Conservation (phyloP, 2,329 filamentous ascomycete species). For the Trichoderma koningiopsis region DNA sequence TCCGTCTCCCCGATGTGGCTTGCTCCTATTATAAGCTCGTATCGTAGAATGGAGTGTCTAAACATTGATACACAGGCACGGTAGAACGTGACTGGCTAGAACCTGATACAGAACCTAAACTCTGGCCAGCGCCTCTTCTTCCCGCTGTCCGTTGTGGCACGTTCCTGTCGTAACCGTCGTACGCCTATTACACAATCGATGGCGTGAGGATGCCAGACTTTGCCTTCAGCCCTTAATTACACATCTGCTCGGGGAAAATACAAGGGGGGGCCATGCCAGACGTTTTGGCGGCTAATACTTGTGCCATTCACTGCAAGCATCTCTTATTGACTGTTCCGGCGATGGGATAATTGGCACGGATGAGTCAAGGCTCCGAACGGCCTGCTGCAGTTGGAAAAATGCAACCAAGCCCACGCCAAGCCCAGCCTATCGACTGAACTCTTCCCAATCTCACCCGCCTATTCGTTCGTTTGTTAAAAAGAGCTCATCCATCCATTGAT, state of each 20-base stretch:
- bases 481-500: not conserved
- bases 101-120: not conserved
- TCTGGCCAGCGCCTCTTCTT: not conserved
- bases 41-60: too few relatives aligned
- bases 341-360: not conserved
- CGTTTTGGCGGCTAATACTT: slow-evolving; percentile 6
- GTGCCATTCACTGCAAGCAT: not conserved
- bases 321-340: not conserved
- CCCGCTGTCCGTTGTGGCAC: slow-evolving; percentile 20
- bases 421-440: not conserved
- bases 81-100: not conserved
- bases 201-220: slow-evolving; percentile 22
- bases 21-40: not conserved
- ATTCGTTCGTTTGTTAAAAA: not conserved
- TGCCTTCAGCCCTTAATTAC: not conserved
- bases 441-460: not conserved
- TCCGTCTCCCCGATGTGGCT: slow-evolving; percentile 17
- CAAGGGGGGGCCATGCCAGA: not conserved
- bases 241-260: not conserved
- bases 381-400: slow-evolving; percentile 10
- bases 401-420: slow-evolving; percentile 19
- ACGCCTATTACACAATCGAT: slow-evolving; percentile 27
- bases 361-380: slow-evolving; percentile 1
- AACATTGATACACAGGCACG: not conserved
- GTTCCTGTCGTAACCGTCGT: slow-evolving; percentile 25